Base-by-base conservation (phyloP, 371 early-diverging fungal genomes). In the Mucor indicus region DNA sequence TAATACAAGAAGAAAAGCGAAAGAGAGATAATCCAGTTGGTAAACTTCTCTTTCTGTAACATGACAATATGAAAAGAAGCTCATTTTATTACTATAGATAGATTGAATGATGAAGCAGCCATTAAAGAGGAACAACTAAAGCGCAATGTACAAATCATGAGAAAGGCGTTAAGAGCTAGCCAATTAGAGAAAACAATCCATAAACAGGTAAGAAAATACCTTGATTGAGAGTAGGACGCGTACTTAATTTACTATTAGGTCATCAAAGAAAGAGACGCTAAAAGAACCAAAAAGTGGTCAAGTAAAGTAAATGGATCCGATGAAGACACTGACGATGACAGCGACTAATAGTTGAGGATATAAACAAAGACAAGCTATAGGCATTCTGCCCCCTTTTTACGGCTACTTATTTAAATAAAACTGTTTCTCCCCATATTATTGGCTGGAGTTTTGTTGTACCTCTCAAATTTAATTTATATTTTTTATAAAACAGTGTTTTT, bases 1-100 rank as follows among this genome's bases (percentile, higher is more conserved):
- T 52, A 45, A 43, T 64, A 60, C 47, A 67, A 50, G 52, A 44
- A 38, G 46, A 69, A 58, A 33, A 62, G 50, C 38, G 67, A 48
- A 67, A 68, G 43, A 61, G 67, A 44, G 72, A 69, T 40, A 75
- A 81, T 31, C 77, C 79, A 7, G 45, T 81, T 30, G 75, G 81
- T 80, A 74, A 49, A 17, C 8, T 21, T 48, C 1, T 21, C 27
- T 50, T 32, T 44, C 38, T 40, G 7, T 25, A 11, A 4, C 15
- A 12, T 16, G 32, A n/a, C 30, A 36, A n/a, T 12, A 13, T 6
- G 33, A 8, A 10, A 11, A 17, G 1, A 17, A 24, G 29, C 16
- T 48, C 12, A 9, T 43, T 19, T 23, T n/a, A n/a, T n/a, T n/a
- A n/a, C n/a, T 17, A 8, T 51, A 74, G 75, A 63, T 21, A 46